A percentile compares a stretch with the other conserved stretches of the same genome.
Evolutionary conservation across 129 eudicot genomes (phyloP).

Genomic region (Oenanthe sinensis): DNA sequence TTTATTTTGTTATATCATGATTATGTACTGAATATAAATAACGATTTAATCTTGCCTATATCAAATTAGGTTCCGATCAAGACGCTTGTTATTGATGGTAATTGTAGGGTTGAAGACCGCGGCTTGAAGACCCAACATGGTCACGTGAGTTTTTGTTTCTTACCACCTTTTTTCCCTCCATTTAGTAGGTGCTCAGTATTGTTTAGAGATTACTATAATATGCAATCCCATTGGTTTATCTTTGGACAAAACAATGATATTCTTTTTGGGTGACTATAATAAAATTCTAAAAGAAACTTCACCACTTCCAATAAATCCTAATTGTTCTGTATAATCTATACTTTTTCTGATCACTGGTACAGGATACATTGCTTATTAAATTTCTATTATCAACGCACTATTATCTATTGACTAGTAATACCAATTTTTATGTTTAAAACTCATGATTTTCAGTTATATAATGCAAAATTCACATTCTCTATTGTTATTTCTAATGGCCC

Average conservation of each 20-base stretch:
- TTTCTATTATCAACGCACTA: background rate
- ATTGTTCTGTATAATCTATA: background rate
- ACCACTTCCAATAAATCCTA: background rate
- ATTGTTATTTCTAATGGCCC: conserved; percentile 4
- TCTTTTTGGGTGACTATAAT: background rate
- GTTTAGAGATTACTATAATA: conserved; percentile 7
- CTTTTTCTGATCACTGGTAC: background rate
- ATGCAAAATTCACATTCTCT: background rate
- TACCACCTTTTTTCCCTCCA: background rate
- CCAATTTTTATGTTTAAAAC: background rate
- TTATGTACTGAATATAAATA: background rate
- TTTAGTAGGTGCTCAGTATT: conserved; percentile 8
- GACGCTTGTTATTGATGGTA: conserved; percentile 92
- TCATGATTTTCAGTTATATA: background rate
- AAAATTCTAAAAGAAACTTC: background rate
- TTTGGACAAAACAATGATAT: background rate
- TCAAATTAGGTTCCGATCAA: conserved; percentile 74
- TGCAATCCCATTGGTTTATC: background rate
- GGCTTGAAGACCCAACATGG: conserved; percentile 99
- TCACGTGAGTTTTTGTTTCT: conserved; percentile 53
- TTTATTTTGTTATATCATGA: background rate
- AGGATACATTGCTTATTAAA: background rate
- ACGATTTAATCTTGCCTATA: background rate
- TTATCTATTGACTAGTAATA: background rate
- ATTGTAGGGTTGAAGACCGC: conserved; percentile 97